These are phyloP conservation scores for Testicularia cyperi DNA, from an alignment of 1,284 basidiomycete genomes.

Conservation along the genomic window DNA sequence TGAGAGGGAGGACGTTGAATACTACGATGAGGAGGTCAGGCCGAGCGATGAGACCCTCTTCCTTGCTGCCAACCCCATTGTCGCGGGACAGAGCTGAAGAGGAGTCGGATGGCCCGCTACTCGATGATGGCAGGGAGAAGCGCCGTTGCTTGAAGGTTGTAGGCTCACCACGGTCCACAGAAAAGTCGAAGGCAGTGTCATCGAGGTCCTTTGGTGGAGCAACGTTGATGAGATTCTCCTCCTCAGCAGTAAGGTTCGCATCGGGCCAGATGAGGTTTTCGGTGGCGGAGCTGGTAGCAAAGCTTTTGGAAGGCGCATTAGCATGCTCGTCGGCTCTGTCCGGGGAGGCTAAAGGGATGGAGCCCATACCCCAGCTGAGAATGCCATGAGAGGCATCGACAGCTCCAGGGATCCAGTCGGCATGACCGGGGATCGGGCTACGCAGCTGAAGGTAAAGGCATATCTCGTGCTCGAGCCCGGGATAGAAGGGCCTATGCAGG, in stretches of 20 bases:
- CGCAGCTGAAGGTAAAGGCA: slow-evolving; percentile 15
- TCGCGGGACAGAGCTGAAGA: background rate
- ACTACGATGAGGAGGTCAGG: slow-evolving; percentile 6
- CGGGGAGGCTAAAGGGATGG: background rate
- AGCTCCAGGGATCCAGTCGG: slow-evolving; percentile 4
- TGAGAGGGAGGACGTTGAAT: slow-evolving; percentile 17
- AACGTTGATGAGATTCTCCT: slow-evolving; percentile 26
- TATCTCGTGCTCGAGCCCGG: slow-evolving; percentile 28
- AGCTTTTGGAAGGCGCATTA: no score
- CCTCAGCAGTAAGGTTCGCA: slow-evolving; percentile 3
- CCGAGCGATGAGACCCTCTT: no score
- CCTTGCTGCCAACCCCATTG: background rate
- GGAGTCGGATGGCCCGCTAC: no score
- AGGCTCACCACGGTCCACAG: slow-evolving; percentile 14
- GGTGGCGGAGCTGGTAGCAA: no score
- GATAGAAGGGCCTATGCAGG: slow-evolving; percentile 14
- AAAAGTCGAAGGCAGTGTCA: slow-evolving; percentile 26
- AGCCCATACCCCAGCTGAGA: slow-evolving; percentile 11
- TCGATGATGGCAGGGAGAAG: slow-evolving; percentile 29
- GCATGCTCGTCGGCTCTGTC: background rate
- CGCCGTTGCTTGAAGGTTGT: slow-evolving; percentile 13
- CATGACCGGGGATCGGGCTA: no score
- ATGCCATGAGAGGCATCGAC: slow-evolving; percentile 28
- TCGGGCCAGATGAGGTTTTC: slow-evolving; percentile 11
- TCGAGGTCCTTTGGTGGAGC: slow-evolving; percentile 29